Percentiles rank a stretch among this genome's conserved stretches.
phyloP scores from a whole-genome alignment of 1,284 basidiomycete species.

The Sporisorium iseilematis-ciliati region DNA sequence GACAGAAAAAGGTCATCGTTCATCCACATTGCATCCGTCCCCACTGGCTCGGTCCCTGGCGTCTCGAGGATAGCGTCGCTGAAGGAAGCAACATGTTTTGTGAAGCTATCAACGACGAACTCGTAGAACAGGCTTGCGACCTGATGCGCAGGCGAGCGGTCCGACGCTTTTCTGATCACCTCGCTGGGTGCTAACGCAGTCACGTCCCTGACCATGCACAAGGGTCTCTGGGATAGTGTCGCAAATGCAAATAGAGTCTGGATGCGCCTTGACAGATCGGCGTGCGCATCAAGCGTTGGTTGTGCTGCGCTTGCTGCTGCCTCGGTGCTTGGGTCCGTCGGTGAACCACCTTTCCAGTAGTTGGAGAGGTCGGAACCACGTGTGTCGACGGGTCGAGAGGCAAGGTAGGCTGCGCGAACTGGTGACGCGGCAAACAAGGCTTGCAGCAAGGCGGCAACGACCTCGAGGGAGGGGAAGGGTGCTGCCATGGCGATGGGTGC shows the following conservation, averaged over 20 bases:
- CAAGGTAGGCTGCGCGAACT: constrained; percentile 31
- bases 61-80: constrained; percentile 22
- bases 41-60: constrained; percentile 3
- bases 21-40: constrained; percentile 37
- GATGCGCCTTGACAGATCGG: constrained; percentile 38
- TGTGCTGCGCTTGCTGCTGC: neutral
- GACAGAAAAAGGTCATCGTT: constrained; percentile 28
- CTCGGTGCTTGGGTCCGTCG: constrained; percentile 16
- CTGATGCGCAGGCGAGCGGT: constrained; percentile 23
- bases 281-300: constrained; percentile 15
- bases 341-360: constrained; percentile 45
- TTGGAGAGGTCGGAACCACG: constrained; percentile 35
- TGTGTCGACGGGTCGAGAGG: constrained; percentile 23
- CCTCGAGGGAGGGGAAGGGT: constrained; percentile 43
- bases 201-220: constrained; percentile 44
- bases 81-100: constrained; percentile 23
- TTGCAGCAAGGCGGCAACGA: constrained; percentile 36
- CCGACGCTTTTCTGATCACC: constrained; percentile 27
- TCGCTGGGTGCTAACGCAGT: constrained; percentile 33
- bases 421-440: constrained; percentile 39
- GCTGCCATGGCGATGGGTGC: constrained; percentile 46
- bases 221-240: constrained; percentile 25
- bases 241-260: constrained; percentile 52
- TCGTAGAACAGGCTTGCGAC: constrained; percentile 40
- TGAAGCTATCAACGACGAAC: constrained; percentile 31